Evolutionary conservation across 352 stramenopile genomes (phyloP).

Genomic region (Pythium brachiatum): DNA sequence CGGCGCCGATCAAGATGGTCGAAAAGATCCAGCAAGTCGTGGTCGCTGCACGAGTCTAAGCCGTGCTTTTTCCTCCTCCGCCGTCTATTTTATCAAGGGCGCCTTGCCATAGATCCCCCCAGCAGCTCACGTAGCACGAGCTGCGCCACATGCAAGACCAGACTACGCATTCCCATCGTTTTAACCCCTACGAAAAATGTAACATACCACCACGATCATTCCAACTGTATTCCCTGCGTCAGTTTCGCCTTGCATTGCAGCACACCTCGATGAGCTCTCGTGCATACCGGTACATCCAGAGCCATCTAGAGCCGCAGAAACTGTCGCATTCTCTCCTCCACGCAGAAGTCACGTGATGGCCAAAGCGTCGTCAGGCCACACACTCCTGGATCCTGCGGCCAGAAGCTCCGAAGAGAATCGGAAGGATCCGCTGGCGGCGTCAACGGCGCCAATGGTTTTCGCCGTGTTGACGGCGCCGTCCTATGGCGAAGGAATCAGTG

Average conservation of each 20-base stretch:
- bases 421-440: too few relatives aligned
- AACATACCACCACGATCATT: neutral
- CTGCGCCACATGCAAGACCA: neutral
- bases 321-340: neutral
- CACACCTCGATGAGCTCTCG: too few relatives aligned
- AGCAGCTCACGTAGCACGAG: neutral
- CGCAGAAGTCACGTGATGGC: neutral
- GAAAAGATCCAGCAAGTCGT: constrained; percentile 53
- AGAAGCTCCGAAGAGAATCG: too few relatives aligned
- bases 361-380: neutral
- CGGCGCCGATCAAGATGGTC: constrained; percentile 80
- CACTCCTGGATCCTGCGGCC: too few relatives aligned
- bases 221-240: too few relatives aligned
- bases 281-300: too few relatives aligned
- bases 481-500: neutral
- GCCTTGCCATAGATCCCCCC: neutral
- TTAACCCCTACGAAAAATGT: neutral
- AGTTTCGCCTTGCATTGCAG: too few relatives aligned
- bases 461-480: neutral
- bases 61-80: neutral
- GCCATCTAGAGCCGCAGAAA: neutral
- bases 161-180: neutral
- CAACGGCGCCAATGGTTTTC: too few relatives aligned
- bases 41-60: constrained; percentile 17
- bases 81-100: neutral